Percentiles rank a stretch among this genome's conserved stretches.
Conservation (phyloP, 495 filamentous ascomycete genomes). For the Xylaria sp. region DNA sequence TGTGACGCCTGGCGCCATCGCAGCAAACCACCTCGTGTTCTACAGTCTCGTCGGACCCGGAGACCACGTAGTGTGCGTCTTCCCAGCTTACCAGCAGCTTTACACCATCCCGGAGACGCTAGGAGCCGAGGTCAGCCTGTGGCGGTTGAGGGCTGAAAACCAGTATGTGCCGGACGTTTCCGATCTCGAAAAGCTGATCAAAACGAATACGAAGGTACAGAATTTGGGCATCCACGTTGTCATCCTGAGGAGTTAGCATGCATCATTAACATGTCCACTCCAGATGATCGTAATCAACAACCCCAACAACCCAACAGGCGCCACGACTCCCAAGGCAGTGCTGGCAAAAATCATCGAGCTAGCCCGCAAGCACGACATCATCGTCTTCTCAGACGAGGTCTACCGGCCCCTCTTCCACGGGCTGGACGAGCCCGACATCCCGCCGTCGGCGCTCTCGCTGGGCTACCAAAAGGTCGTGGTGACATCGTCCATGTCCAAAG, state of each 20-base stretch:
- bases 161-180: slow-evolving; percentile 71
- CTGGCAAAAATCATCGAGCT: slow-evolving; percentile 69
- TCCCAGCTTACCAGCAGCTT: slow-evolving; percentile 90
- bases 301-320: slow-evolving; percentile 88
- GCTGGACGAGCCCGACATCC: slow-evolving; percentile 60
- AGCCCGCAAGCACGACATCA: slow-evolving; percentile 67
- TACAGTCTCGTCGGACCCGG: slow-evolving; percentile 79
- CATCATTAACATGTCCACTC: not conserved
- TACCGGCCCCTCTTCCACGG: slow-evolving; percentile 88
- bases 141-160: slow-evolving; percentile 72
- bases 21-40: slow-evolving; percentile 79
- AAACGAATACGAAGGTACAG: slow-evolving; percentile 73
- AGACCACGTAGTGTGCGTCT: slow-evolving; percentile 89
- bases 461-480: slow-evolving; percentile 73
- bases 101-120: slow-evolving; percentile 78
- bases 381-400: slow-evolving; percentile 81
- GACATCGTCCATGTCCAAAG: slow-evolving; percentile 86
- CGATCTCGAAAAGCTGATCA: slow-evolving; percentile 71
- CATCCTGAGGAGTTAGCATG: not conserved
- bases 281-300: slow-evolving; percentile 70
- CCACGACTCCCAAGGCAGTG: slow-evolving; percentile 66
- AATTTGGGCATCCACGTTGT: not conserved
- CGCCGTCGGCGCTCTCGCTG: slow-evolving; percentile 73
- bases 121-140: slow-evolving; percentile 81
- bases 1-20: slow-evolving; percentile 82